Evolutionary conservation across 192 early-diverging fungal genomes (phyloP).

Genomic region (Cladochytrium replicatum): DNA sequence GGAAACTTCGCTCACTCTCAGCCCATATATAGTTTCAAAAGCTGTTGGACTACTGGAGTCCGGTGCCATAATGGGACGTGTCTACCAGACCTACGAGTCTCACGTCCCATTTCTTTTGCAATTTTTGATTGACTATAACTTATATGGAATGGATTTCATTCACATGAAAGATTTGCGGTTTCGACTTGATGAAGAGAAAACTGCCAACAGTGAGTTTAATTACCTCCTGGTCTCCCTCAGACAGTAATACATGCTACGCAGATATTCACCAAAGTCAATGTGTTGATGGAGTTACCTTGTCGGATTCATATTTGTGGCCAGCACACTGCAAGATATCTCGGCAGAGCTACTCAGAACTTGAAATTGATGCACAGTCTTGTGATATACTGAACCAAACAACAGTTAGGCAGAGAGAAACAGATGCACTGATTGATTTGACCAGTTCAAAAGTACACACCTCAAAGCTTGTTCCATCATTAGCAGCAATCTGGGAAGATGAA

Average conservation of each 20-base stretch:
- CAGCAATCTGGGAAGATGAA: slow-evolving; percentile 55
- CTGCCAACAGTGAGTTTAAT: slow-evolving; percentile 14
- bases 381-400: slow-evolving; percentile 52
- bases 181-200: too few species aligned
- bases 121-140: slow-evolving; percentile 77
- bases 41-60: slow-evolving; percentile 56
- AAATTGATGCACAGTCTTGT: slow-evolving; percentile 52
- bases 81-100: slow-evolving; percentile 65
- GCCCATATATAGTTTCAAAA: slow-evolving; percentile 46
- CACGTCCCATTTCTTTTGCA: slow-evolving; percentile 77
- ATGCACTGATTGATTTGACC: slow-evolving; percentile 12
- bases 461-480: slow-evolving; percentile 54
- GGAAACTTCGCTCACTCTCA: too few species aligned
- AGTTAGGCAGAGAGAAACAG: slow-evolving; percentile 24
- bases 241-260: background rate
- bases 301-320: slow-evolving; percentile 10
- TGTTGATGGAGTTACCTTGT: background rate
- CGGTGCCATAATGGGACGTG: slow-evolving; percentile 61
- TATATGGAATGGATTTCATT: slow-evolving; percentile 81
- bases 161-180: slow-evolving; percentile 36
- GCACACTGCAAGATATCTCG: slow-evolving; percentile 12
- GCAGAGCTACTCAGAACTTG: slow-evolving; percentile 60
- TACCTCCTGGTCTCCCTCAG: background rate
- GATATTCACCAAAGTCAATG: too few species aligned
- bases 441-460: slow-evolving; percentile 13